Evolutionary conservation across 1,284 basidiomycete species (phyloP).

Genomic region (Fistulina hepatica): DNA sequence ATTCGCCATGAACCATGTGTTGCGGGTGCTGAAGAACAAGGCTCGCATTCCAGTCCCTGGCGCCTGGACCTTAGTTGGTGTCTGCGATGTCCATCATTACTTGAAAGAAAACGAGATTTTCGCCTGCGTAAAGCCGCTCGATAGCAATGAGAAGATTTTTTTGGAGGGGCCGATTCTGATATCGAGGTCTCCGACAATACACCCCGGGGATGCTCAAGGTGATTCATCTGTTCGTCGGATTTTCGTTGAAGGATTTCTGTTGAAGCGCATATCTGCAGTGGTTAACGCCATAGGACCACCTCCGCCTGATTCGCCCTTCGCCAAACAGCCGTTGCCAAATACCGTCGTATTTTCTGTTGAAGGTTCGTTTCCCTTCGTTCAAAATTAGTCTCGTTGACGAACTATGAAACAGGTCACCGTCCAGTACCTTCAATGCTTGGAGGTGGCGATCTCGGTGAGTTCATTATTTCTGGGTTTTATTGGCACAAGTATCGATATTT

Average conservation of each 20-base stretch:
- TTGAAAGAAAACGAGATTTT: constrained; percentile 46
- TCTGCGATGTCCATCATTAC: constrained; percentile 48
- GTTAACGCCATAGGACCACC: constrained; percentile 50
- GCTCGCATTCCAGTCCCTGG: constrained; percentile 55
- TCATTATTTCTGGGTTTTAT: background rate
- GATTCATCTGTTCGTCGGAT: no score
- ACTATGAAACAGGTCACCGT: constrained; percentile 31
- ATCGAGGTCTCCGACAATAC: constrained; percentile 54
- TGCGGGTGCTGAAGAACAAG: constrained; percentile 54
- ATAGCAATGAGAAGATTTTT: constrained; percentile 29
- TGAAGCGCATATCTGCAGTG: no score
- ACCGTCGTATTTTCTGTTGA: background rate
- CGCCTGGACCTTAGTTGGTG: constrained; percentile 56
- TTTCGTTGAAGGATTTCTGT: no score
- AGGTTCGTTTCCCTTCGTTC: background rate
- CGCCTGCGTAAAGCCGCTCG: constrained; percentile 36
- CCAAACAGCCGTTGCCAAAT: constrained; percentile 30
- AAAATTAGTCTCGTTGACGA: background rate
- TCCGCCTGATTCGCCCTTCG: constrained; percentile 40
- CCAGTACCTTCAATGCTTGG: constrained; percentile 52
- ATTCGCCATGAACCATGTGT: constrained; percentile 46
- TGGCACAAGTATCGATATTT: constrained; percentile 22
- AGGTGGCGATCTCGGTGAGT: constrained; percentile 49
- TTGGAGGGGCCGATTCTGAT: constrained; percentile 47
- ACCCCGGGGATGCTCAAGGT: constrained; percentile 61